Conservation (phyloP, 495 filamentous ascomycete species). For the Aspergillus saccharolyticus region DNA sequence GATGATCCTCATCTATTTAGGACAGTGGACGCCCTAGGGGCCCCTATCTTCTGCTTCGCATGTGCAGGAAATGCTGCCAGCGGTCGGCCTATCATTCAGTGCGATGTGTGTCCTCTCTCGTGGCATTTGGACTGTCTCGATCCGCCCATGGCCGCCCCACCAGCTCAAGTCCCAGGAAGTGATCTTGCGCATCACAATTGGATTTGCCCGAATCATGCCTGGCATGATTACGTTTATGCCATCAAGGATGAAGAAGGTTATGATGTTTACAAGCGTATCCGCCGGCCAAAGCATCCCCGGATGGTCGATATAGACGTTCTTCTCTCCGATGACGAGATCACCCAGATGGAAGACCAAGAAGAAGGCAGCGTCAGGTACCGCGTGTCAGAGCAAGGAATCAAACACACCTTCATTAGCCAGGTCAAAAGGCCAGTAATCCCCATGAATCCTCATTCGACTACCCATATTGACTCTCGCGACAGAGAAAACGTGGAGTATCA, state of each 20-base stretch:
- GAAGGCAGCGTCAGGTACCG: slow-evolving; percentile 57
- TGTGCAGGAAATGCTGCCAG: slow-evolving; percentile 59
- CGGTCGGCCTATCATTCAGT: slow-evolving; percentile 64
- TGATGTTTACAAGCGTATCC: slow-evolving; percentile 42
- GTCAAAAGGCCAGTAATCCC: slow-evolving; percentile 34
- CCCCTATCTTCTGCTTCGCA: slow-evolving; percentile 52
- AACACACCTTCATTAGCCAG: slow-evolving; percentile 61
- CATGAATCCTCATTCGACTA: not conserved
- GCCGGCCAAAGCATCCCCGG: slow-evolving; percentile 58
- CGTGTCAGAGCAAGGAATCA: slow-evolving; percentile 67
- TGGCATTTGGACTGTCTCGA: slow-evolving; percentile 93
- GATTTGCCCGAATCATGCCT: slow-evolving; percentile 85
- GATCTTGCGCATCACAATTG: slow-evolving; percentile 58
- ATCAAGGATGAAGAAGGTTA: slow-evolving; percentile 46
- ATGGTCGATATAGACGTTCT: slow-evolving; percentile 71
- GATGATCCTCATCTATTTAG: slow-evolving; percentile 22
- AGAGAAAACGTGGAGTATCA: slow-evolving; percentile 22
- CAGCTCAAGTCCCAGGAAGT: slow-evolving; percentile 39
- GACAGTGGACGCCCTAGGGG: slow-evolving; percentile 18
- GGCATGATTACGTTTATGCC: slow-evolving; percentile 47
- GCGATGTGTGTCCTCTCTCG: slow-evolving; percentile 70
- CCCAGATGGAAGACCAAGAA: slow-evolving; percentile 47
- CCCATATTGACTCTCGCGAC: slow-evolving; percentile 2
- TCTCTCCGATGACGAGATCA: slow-evolving; percentile 50
- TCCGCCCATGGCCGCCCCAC: slow-evolving; percentile 75